A percentile compares a stretch with the other conserved stretches of the same genome.
Conservation (phyloP, 2,329 filamentous ascomycete genomes). For the Thelonectria rubi region DNA sequence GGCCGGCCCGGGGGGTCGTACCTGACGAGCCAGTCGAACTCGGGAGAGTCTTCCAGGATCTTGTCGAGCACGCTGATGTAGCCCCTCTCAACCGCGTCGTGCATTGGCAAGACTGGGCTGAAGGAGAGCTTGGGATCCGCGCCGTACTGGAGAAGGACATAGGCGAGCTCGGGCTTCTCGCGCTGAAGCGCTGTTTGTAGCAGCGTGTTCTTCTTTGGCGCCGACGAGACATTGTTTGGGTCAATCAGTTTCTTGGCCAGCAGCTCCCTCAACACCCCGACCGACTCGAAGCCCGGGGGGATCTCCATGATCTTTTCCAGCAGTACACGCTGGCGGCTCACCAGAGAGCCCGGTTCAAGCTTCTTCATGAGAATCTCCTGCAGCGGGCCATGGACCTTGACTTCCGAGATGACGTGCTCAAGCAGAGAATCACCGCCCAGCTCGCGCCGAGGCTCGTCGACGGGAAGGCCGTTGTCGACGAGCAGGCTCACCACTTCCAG, state of each 20-base stretch:
- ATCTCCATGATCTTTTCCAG: conserved; percentile 23
- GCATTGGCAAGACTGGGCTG: conserved; percentile 24
- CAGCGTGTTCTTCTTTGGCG: not conserved
- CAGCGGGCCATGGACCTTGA: conserved; percentile 18
- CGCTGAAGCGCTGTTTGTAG: not conserved
- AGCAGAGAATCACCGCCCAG: conserved; percentile 24
- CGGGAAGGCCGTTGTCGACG: conserved; percentile 24
- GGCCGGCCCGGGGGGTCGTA: conserved; percentile 14
- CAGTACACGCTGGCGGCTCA: conserved; percentile 26
- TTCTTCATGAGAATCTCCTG: conserved; percentile 23
- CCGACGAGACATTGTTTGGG: conserved; percentile 18
- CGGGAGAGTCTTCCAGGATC: conserved; percentile 23
- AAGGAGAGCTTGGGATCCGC: conserved; percentile 31
- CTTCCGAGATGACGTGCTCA: conserved; percentile 24
- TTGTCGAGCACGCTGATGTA: conserved; percentile 28
- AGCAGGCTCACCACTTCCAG: conserved; percentile 23
- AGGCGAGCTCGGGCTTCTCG: conserved; percentile 19
- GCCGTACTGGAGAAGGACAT: conserved; percentile 27
- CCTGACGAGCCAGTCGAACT: conserved; percentile 31
- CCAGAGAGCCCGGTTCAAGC: conserved; percentile 21
- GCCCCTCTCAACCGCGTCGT: conserved; percentile 27
- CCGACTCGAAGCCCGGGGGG: conserved; percentile 5
- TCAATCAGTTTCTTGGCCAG: conserved; percentile 30
- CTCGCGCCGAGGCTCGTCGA: conserved; percentile 14
- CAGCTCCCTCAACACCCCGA: conserved; percentile 19